phyloP scores from a whole-genome alignment of 179 eudicot genomes.

The Silene coronaria region DNA sequence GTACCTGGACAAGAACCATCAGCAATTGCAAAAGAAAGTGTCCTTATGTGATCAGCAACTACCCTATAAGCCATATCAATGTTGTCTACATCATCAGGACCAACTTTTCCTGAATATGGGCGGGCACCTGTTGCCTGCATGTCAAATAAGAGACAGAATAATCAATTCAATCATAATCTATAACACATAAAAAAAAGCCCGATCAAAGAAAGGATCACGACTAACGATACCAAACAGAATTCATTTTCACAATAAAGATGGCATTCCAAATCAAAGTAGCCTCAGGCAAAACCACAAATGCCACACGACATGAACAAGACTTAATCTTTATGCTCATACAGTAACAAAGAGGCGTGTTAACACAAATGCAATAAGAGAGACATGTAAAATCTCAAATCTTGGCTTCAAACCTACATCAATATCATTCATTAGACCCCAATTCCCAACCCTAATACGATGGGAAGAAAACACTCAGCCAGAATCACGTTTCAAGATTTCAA shows the following conservation, averaged over 20 bases:
- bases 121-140: conserved; percentile 77
- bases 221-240: background rate
- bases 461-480: background rate
- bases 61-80: conserved; percentile 98
- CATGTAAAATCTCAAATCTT: background rate
- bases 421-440: background rate
- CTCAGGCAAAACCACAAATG: background rate
- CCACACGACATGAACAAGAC: background rate
- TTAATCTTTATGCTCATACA: background rate
- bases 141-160: conserved; percentile 6
- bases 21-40: conserved; percentile 97
- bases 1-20: conserved; percentile 98
- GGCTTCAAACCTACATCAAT: background rate
- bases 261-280: background rate
- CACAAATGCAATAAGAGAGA: background rate
- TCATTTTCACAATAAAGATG: background rate
- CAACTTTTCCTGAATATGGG: conserved; percentile 81
- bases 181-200: background rate
- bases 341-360: background rate
- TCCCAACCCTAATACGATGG: background rate
- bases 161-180: background rate
- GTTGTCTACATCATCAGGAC: conserved; percentile 80
- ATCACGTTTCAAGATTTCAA: background rate
- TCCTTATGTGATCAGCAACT: conserved; percentile 95
- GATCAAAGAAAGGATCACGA: background rate